Evolutionary conservation across 2,329 filamentous ascomycete species (phyloP), one percentile per base, ranked within the genome.

Genomic region (Aspergillus niger): DNA sequence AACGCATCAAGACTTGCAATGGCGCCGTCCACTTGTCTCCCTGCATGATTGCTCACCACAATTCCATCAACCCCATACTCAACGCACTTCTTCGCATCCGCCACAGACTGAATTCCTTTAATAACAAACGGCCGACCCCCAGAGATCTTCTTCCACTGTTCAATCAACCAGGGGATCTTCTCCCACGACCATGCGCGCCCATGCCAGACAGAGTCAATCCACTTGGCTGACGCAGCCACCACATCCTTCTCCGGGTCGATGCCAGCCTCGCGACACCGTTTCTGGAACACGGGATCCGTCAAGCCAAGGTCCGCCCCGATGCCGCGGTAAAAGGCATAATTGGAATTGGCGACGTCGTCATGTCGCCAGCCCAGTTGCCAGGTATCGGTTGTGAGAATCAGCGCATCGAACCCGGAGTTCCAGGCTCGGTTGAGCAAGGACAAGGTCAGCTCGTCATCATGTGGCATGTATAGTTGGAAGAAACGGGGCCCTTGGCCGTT

Each of bases 1-100:
- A 88, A 67, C 1, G 84, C 84, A 69, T 88, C 86, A 54, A 88
- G 71, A 67, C 81, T 85, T 11, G 81, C 85, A 58, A 85, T 77
- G 2, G 85, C 85, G 0, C 85, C 85, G 65, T 88, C 86, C 2
- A 88, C 83, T 72, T 88, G 85, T 20, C 89, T 74, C 0, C 89
- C 89, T 1, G 89, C 89, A 70, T 92, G 89, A 66, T 92, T 92
- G 13, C 82, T 85, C 1, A 91, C 79, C 1, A 91, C 82, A 51
- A 92, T 89, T 0, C 86, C 89, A 65, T 91, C 85, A 3, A 85
- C 83, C 0, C 86, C 88, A 11, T 81, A 69, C 55, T 88, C 81
- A 38, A 87, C 80, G 2, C 86, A 86, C 65, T 79, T 81, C 55
- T 81, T 77, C 13, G 89, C 89, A 72, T 92, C 89, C 43, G 80